Evolutionary conservation across 2,329 filamentous ascomycete genomes (phyloP).

Genomic region (Parafenestella ontariensis): DNA sequence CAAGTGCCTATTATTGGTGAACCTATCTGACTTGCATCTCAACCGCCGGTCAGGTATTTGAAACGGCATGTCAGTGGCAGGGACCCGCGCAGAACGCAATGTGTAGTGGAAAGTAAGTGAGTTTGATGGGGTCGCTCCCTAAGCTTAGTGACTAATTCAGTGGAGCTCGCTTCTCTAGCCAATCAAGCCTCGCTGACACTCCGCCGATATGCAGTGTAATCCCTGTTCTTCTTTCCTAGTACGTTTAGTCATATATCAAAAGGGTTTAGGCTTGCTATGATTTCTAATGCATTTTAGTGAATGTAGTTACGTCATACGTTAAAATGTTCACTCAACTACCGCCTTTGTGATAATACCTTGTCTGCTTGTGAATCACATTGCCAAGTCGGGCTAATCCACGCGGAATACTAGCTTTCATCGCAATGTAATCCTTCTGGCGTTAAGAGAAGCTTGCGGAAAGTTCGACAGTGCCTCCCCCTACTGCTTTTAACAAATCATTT

Average conservation of each 20-base stretch:
- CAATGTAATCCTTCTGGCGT: too few relatives aligned
- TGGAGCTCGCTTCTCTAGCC: not conserved
- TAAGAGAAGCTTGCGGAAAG: not conserved
- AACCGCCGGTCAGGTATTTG: not conserved
- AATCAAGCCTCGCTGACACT: not conserved
- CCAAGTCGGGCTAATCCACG: not conserved
- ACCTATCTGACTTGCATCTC: not conserved
- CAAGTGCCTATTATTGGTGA: not conserved
- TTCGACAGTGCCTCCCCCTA: not conserved
- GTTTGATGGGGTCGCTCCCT: not conserved
- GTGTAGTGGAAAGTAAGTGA: not conserved
- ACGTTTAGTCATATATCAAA: too few relatives aligned
- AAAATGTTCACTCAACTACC: not conserved
- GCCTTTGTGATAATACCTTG: not conserved
- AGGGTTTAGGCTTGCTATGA: not conserved
- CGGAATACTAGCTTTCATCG: not conserved
- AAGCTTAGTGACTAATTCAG: not conserved
- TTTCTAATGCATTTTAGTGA: not conserved
- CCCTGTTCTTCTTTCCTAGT: not conserved
- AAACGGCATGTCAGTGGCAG: not conserved
- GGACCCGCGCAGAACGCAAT: not conserved
- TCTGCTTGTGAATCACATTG: not conserved
- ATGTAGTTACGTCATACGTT: not conserved
- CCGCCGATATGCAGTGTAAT: not conserved
- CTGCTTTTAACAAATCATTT: too few relatives aligned